Conservation (phyloP, 306 rosid species). For the Pterocarpus macrocarpus region DNA sequence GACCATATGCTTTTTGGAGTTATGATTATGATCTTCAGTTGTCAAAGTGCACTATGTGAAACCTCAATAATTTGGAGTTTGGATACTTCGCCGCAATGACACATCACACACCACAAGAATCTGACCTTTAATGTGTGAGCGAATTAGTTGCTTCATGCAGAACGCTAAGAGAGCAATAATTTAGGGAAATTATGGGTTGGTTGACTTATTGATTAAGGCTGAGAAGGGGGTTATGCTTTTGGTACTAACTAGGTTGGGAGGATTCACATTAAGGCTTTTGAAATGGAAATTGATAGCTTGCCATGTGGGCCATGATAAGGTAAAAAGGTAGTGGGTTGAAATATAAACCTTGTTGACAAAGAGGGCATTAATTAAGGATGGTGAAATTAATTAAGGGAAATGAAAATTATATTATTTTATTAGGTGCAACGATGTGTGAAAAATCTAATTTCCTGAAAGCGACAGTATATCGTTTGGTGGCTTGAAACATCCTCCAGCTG, state of each 20-base stretch:
- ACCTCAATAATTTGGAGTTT: constrained; percentile 13
- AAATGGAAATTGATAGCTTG: neutral
- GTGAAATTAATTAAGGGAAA: neutral
- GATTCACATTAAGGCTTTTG: neutral
- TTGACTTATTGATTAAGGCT: constrained; percentile 38
- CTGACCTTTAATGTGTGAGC: constrained; percentile 27
- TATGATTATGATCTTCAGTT: neutral
- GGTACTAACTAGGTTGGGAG: neutral
- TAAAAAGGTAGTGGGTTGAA: neutral
- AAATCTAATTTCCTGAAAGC: neutral
- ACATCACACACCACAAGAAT: constrained; percentile 27
- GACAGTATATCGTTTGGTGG: constrained; percentile 2
- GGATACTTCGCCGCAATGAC: constrained; percentile 24
- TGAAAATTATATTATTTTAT: neutral
- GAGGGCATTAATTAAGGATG: neutral
- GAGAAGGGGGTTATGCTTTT: neutral
- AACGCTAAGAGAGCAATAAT: constrained; percentile 34
- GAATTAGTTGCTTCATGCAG: constrained; percentile 29
- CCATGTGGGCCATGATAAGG: neutral
- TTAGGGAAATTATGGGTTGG: constrained; percentile 15
- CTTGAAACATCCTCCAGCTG: constrained; percentile 13
- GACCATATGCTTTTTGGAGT: constrained; percentile 34
- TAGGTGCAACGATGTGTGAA: neutral
- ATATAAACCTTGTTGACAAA: constrained; percentile 3
- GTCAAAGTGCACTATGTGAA: constrained; percentile 44